Conservation (phyloP, 352 stramenopile genomes). For the Phytophthora cactorum region DNA sequence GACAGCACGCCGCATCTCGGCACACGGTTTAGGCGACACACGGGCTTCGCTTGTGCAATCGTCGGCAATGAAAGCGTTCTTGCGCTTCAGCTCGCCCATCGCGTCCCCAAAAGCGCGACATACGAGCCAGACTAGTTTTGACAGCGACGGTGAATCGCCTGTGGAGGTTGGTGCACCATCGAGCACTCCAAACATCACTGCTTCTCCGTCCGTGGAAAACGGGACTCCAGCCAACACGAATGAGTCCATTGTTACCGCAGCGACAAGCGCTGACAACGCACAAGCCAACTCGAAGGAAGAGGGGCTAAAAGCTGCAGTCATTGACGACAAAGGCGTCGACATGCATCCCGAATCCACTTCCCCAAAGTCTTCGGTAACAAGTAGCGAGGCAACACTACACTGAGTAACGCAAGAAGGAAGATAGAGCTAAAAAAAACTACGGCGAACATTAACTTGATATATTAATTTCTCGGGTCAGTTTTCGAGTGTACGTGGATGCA, state of each 20-base stretch:
- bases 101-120: no score
- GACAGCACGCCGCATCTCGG: no score
- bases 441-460: slow-evolving; percentile 29
- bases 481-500: slow-evolving; percentile 26
- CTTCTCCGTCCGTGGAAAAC: not conserved
- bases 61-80: slow-evolving; percentile 57
- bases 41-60: slow-evolving; percentile 9
- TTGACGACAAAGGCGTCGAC: not conserved
- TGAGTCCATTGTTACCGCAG: not conserved
- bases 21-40: no score
- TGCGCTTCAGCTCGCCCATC: slow-evolving; percentile 60
- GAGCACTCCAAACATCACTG: not conserved
- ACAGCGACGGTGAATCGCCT: slow-evolving; percentile 18
- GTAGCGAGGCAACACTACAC: not conserved
- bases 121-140: slow-evolving; percentile 4
- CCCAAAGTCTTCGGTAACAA: not conserved
- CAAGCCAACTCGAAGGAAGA: slow-evolving; percentile 3
- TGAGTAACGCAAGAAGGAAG: not conserved
- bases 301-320: not conserved
- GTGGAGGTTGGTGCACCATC: not conserved
- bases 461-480: slow-evolving; percentile 37
- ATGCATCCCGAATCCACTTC: not conserved
- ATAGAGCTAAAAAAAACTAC: not conserved
- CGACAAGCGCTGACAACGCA: not conserved
- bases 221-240: not conserved